Base-by-base conservation (phyloP, 208 protist species). In the Zelonia costaricensis region DNA sequence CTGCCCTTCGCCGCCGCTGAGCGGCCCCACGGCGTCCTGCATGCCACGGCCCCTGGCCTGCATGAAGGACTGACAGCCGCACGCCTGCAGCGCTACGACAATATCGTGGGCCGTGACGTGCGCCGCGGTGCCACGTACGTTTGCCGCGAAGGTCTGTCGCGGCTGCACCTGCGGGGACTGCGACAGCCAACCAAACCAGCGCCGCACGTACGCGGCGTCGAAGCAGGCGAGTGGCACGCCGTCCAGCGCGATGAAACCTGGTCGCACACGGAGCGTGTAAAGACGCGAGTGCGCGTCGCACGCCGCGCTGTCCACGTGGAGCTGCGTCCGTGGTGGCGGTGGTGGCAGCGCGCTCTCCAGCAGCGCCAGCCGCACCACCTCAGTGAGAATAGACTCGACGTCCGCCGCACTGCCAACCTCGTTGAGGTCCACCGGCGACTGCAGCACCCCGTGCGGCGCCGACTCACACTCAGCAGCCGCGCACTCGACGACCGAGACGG, bases 1-100 rank as follows among this genome's bases (percentile, higher is more conserved):
- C 78, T 98, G 97, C 57, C 80, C 87, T 76, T 98, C 90, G 3
- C 97, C 96, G 15, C 85, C 82, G 36, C 83, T 94, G 2, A 98
- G 54, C 1, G 59, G 62, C 5, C 85, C 88, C 8, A 82, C 70
- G 4, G 4, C 40, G 30, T 69, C 83, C 43, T 80, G 31, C 25
- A 86, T 62, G 7, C 47, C 78, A 69, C 30, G 78, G 71, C 25
- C 58, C 7, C n/a, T 56, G 6, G 62, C 38, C 16, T 64, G 23
- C 33, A 90, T 66, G 46, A 92, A 88, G 18, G 69, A 55, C n/a
- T 61, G 42, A 43, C 82, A 85, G 4, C 58, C 38, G 54, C 85
- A 88, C 40, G 78, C 7, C 25, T 72, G 42, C n/a, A 82, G 64
- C 1, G 82, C 87, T 18, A 18, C 27, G 20, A 55, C 39, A n/a